Evolutionary conservation across 2,329 filamentous ascomycete genomes (phyloP).

Genomic region (Corinectria fuckeliana): DNA sequence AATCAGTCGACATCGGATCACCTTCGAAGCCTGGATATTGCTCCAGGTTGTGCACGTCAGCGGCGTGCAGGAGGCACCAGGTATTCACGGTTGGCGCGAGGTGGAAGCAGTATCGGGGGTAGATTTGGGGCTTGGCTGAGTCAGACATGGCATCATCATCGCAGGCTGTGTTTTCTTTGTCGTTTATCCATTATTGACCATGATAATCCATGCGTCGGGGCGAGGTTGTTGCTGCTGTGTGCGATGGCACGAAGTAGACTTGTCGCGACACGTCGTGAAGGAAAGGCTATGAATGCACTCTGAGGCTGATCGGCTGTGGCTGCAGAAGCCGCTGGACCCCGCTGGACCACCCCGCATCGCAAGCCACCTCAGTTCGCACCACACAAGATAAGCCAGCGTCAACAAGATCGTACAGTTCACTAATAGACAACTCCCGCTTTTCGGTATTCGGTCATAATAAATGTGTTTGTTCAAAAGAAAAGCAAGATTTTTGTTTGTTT

Average conservation of each 20-base stretch:
- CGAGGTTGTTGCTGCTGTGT: constrained; percentile 1
- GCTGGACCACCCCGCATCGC: neutral
- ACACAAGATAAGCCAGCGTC: neutral
- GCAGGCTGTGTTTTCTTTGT: constrained; percentile 6
- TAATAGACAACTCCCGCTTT: neutral
- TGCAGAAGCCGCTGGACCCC: too few species aligned
- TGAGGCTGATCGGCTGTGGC: neutral
- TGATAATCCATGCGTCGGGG: neutral
- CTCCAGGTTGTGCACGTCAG: constrained; percentile 57
- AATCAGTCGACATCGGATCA: constrained; percentile 35
- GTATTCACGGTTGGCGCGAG: constrained; percentile 65
- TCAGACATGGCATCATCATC: constrained; percentile 59
- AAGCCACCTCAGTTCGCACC: too few species aligned
- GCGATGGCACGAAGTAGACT: neutral
- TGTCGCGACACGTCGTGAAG: constrained; percentile 8
- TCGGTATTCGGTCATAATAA: too few species aligned
- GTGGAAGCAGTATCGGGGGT: constrained; percentile 69
- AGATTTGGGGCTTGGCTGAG: constrained; percentile 48
- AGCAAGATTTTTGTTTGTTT: too few species aligned
- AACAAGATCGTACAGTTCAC: neutral
- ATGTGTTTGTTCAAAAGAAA: neutral
- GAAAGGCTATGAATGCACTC: neutral
- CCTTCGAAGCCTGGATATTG: constrained; percentile 60
- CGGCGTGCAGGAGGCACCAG: constrained; percentile 63
- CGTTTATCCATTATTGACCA: constrained; percentile 18